Evolutionary conservation across 345 rosid genomes (phyloP).

Genomic region (Camelina laxa): DNA sequence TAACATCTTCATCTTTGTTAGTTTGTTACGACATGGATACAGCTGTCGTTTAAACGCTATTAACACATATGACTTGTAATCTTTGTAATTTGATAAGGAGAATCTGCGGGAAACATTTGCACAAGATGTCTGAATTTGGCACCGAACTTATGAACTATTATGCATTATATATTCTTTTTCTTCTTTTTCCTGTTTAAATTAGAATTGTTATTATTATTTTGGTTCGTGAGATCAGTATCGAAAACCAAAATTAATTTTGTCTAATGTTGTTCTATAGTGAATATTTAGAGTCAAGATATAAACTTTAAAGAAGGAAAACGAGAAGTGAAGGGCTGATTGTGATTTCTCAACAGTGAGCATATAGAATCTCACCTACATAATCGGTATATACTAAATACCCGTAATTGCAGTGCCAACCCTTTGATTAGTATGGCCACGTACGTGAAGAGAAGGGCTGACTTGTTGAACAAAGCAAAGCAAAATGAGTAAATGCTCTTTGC

Average conservation of each 20-base stretch:
- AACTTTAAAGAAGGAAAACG: too few relatives aligned
- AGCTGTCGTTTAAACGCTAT: background rate
- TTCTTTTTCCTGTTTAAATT: background rate
- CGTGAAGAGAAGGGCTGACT: conserved; percentile 53
- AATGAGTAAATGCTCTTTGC: conserved; percentile 65
- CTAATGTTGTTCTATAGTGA: background rate
- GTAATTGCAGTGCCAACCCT: conserved; percentile 24
- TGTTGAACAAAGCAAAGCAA: conserved; percentile 38
- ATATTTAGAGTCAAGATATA: background rate
- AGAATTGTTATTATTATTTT: background rate
- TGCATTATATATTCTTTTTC: background rate
- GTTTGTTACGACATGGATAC: conserved; percentile 15
- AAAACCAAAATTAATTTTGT: background rate
- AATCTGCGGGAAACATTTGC: background rate
- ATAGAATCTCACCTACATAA: conserved; percentile 32
- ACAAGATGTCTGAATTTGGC: background rate
- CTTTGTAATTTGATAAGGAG: background rate
- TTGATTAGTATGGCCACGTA: conserved; percentile 35
- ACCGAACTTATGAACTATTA: background rate
- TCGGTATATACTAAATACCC: conserved; percentile 30
- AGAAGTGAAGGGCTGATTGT: conserved; percentile 2
- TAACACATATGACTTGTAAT: background rate
- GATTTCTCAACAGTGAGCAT: conserved; percentile 8
- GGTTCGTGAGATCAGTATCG: background rate
- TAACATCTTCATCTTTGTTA: conserved; percentile 1